Base-by-base conservation (phyloP, 2,329 filamentous ascomycete species). In the Penicillium olsonii region DNA sequence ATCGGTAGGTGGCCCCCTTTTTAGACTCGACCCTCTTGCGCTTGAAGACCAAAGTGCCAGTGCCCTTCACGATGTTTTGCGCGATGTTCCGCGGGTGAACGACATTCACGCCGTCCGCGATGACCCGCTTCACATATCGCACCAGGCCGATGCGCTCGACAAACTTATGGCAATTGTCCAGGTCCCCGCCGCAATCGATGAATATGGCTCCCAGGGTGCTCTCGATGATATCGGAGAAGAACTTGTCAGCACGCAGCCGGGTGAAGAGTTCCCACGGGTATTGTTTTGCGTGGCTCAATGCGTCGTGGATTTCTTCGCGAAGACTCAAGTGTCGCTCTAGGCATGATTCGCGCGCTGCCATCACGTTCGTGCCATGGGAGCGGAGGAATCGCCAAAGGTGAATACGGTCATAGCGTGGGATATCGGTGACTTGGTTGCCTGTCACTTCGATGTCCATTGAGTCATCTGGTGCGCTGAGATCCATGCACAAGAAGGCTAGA, bases 161-260 rank as follows among this genome's bases (percentile, higher is more conserved):
- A 31, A 96, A 77, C 0, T 45, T 62, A 42, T 79, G 74, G 60
- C 90, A 95, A 0, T 66, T 67, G 0, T 73, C 73, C 12, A 90
- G 64, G 1, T 80, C 78, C 0, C 87, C 87, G 0, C 78, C 58
- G 0, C 79, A 88, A 67, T 97, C 94, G 17, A 96, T 75, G 76
- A 88, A 96, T 0, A 96, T 78, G 0, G 91, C 92, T 0, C 89
- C 92, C 0, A 97, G 69, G 0, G 95, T 67, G 26, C 83, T 82
- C 72, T 97, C 92, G 9, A 96, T 77, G 7, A 96, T 72, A 67
- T 96, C 92, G 0, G 87, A 92, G 69, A 87, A 87, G 68, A 89
- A 88, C 64, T 96, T 96, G 14, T 82, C 82, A 0, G 85, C 78
- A 12, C 79, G 77, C 1, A 95, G 74, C 0, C 80, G 77, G 0